Percentiles rank a stretch among this genome's conserved stretches.
Evolutionary conservation across 306 rosid species (phyloP).

Genomic region (Glycine soja): DNA sequence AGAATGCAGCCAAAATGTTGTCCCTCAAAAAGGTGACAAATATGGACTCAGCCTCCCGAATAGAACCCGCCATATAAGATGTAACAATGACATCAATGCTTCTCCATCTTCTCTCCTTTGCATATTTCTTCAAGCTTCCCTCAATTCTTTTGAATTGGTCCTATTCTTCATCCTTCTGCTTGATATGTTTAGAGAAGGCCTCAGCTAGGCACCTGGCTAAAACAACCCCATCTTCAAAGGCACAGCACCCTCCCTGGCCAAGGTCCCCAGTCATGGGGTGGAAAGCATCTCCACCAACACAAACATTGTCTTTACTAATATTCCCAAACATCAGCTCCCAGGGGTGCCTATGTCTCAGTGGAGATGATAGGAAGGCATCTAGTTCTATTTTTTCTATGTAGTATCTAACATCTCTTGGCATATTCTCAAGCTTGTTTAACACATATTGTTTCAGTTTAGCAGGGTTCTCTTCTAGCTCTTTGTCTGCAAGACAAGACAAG

Average conservation of each 20-base stretch:
- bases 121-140: constrained; percentile 65
- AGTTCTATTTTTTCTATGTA: constrained; percentile 55
- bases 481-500: constrained; percentile 47
- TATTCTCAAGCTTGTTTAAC: constrained; percentile 58
- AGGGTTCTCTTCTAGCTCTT: constrained; percentile 50
- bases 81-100: constrained; percentile 56
- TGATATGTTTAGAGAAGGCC: constrained; percentile 46
- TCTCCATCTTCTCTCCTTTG: constrained; percentile 73
- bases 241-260: constrained; percentile 72
- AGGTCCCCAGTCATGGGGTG: constrained; percentile 78
- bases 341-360: constrained; percentile 62
- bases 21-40: constrained; percentile 60
- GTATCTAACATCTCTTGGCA: constrained; percentile 52
- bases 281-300: constrained; percentile 76
- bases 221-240: constrained; percentile 69
- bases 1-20: constrained; percentile 51
- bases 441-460: constrained; percentile 57
- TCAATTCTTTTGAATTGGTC: constrained; percentile 56
- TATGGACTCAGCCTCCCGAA: constrained; percentile 52
- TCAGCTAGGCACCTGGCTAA: constrained; percentile 70
- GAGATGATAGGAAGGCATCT: constrained; percentile 46
- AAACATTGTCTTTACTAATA: constrained; percentile 68
- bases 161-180: constrained; percentile 17
- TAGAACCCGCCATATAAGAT: constrained; percentile 58
- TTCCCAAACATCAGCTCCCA: constrained; percentile 72